Base-by-base conservation (phyloP, 371 early-diverging fungal genomes). In the Zopfochytrium polystomum region DNA sequence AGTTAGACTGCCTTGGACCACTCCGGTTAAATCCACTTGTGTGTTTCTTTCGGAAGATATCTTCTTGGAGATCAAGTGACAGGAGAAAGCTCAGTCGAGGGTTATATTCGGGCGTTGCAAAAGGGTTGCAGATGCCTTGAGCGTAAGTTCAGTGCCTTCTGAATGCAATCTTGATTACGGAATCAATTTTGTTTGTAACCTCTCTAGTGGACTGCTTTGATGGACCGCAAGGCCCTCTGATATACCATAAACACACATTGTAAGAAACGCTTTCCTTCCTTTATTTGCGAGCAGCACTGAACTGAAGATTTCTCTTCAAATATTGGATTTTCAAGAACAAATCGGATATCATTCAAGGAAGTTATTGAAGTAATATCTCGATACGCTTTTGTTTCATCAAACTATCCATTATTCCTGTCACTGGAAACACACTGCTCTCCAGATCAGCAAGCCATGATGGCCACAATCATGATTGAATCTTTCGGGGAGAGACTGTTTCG, bases 201-300 rank as follows among this genome's bases (percentile, higher is more conserved):
- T n/a, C n/a, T n/a, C n/a, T n/a, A 87, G 87, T 91, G 55, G 92
- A 92, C 69, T 89, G 89, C 66, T 92, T 90, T 85, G 92, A 92
- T 71, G 92, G 93, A 0, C 72, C 85, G 3, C 79, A 82, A 54
- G 87, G 85, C 51, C 91, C 92, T 1, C 61, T 89, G 5, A 82
- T 91, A 20, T 88, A 85, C 56, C 93, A 93, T 63, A 91, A 91
- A 1, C 75, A 80, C 51, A 89, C 92, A 0, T 62, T 88, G 85
- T 87, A 76, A 74, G 81, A 66, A 20, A n/a, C 35, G 25, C 15
- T 44, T 22, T 49, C 42, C 47, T 31, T 42, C 9, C 11, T 20
- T 42, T n/a, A n/a, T n/a, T n/a, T n/a, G n/a, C n/a, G n/a, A n/a
- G n/a, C n/a, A n/a, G n/a, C n/a, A n/a, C n/a, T 25, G 15, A 44